Evolutionary conservation across 495 filamentous ascomycete genomes (phyloP).

Genomic region (Sphaerosporella brunnea): DNA sequence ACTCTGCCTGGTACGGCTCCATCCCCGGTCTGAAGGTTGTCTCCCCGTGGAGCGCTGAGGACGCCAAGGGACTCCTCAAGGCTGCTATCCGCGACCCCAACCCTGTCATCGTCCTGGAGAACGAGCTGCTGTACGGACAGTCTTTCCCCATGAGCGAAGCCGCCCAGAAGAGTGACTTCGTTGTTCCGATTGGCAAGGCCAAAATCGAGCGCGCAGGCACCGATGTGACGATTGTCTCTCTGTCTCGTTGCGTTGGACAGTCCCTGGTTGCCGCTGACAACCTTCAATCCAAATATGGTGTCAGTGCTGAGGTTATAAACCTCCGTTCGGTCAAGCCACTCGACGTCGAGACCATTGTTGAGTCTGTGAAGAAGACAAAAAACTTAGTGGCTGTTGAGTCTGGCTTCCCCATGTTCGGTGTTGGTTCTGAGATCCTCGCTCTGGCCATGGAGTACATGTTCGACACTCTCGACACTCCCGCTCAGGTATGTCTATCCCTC

Average conservation of each 20-base stretch:
- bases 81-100: slow-evolving; percentile 97
- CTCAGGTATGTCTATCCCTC: slow-evolving; percentile 33
- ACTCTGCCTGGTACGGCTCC: slow-evolving; percentile 94
- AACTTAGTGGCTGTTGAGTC: slow-evolving; percentile 83
- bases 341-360: slow-evolving; percentile 84
- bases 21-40: slow-evolving; percentile 96
- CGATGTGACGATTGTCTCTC: slow-evolving; percentile 84
- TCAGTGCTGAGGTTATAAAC: slow-evolving; percentile 95
- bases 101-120: slow-evolving; percentile 86
- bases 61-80: slow-evolving; percentile 94
- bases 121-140: slow-evolving; percentile 92
- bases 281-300: slow-evolving; percentile 87
- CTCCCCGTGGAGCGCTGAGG: slow-evolving; percentile 84
- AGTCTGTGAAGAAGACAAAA: slow-evolving; percentile 95
- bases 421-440: slow-evolving; percentile 79
- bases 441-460: slow-evolving; percentile 94
- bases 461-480: slow-evolving; percentile 87
- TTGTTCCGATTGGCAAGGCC: slow-evolving; percentile 91
- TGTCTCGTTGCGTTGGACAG: slow-evolving; percentile 91
- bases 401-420: slow-evolving; percentile 87
- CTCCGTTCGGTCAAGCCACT: slow-evolving; percentile 91
- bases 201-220: slow-evolving; percentile 94
- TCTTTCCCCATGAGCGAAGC: slow-evolving; percentile 91
- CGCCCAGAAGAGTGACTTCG: slow-evolving; percentile 86
- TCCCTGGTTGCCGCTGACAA: slow-evolving; percentile 70